A percentile compares a stretch with the other conserved stretches of the same genome.
Conservation (phyloP, 176 grass and related monocot species). For the Raddia guianensis region DNA sequence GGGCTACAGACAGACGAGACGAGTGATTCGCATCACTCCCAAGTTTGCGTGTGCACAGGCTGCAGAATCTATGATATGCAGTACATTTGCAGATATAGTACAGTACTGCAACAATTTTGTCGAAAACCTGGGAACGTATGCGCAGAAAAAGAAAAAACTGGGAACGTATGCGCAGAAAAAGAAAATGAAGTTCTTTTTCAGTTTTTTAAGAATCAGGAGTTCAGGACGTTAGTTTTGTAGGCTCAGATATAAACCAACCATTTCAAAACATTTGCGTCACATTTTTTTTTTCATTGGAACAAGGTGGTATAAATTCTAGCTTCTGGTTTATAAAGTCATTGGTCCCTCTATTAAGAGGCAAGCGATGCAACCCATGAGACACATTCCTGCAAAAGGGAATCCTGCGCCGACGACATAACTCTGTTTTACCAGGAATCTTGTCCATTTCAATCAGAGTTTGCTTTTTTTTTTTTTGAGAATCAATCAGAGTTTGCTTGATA, state of each 20-base stretch:
- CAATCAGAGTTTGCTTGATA: constrained; percentile 7
- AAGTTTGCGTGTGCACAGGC: constrained; percentile 2
- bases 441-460: not conserved
- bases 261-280: not conserved
- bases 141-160: not conserved
- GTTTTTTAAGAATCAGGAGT: not conserved
- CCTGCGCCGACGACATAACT: not conserved
- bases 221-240: not conserved
- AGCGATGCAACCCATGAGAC: not conserved
- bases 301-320: not conserved
- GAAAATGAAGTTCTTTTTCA: not conserved
- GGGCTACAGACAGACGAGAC: too few relatives aligned
- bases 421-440: constrained; percentile 4
- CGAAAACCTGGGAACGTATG: not conserved
- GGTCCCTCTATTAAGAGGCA: not conserved
- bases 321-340: not conserved
- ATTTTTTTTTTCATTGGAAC: not conserved
- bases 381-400: not conserved
- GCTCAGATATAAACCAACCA: not conserved
- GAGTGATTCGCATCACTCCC: not conserved
- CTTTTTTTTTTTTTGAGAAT: not conserved
- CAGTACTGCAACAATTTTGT: constrained; percentile 7
- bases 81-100: not conserved
- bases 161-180: not conserved
- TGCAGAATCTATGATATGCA: not conserved